These are phyloP conservation scores for Tricholoma bakamatsutake DNA, from an alignment of 768 basidiomycete species.

Conservation along the genomic window DNA sequence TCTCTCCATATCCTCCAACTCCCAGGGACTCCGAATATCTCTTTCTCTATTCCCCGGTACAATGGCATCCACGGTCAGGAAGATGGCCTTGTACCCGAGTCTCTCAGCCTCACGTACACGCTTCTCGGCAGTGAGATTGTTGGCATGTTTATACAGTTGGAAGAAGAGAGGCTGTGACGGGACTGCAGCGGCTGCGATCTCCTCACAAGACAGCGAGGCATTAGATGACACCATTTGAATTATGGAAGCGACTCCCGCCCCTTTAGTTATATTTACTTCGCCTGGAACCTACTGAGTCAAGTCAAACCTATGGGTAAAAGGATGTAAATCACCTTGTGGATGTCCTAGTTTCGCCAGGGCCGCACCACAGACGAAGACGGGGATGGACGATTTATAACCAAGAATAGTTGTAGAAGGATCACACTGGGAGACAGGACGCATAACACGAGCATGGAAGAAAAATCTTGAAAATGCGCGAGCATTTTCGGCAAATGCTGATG, in stretches of 20 bases:
- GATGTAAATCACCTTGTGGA: conserved; percentile 46
- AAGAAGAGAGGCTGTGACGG: conserved; percentile 67
- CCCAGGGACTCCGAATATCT: conserved; percentile 60
- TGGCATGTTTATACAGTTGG: conserved; percentile 80
- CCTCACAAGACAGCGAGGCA: conserved; percentile 59
- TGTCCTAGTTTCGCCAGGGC: conserved; percentile 86
- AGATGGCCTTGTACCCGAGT: conserved; percentile 82
- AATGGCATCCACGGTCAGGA: conserved; percentile 89
- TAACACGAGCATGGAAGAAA: conserved; percentile 83
- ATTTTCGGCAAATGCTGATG: conserved; percentile 59
- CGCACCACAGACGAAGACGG: conserved; percentile 79
- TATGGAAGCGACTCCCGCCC: conserved; percentile 57
- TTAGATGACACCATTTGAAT: conserved; percentile 86
- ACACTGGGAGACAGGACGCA: conserved; percentile 57
- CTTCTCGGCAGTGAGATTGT: conserved; percentile 59
- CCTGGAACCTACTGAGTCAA: conserved; percentile 33
- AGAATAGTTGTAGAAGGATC: conserved; percentile 73
- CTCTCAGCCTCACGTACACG: conserved; percentile 66
- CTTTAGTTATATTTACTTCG: conserved; percentile 77
- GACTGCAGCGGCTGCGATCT: conserved; percentile 52
- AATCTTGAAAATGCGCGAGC: conserved; percentile 76
- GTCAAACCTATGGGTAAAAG: background rate
- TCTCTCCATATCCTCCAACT: conserved; percentile 49
- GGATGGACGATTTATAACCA: conserved; percentile 64
- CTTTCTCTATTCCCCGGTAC: conserved; percentile 75